phyloP scores from a whole-genome alignment of 176 grass and related monocot genomes.

The Raddia guianensis region DNA sequence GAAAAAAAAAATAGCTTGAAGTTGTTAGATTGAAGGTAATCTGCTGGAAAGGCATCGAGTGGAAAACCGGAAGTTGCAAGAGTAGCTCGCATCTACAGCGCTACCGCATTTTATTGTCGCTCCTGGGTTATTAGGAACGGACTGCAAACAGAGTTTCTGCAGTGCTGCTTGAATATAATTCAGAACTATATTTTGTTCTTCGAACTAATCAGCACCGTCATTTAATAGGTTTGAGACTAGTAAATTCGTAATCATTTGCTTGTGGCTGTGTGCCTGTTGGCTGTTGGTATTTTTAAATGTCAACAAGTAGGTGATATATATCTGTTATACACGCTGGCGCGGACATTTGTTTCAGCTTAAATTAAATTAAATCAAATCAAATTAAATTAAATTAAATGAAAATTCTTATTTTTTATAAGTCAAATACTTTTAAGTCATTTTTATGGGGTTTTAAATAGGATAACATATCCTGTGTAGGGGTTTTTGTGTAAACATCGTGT shows the following conservation, averaged over 20 bases:
- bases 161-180: conserved; percentile 4
- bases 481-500: too few species aligned
- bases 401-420: too few species aligned
- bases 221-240: neutral
- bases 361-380: too few species aligned
- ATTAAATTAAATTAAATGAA: too few species aligned
- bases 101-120: neutral
- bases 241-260: neutral
- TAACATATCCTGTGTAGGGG: too few species aligned
- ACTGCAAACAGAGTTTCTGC: neutral
- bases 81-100: neutral
- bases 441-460: too few species aligned
- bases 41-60: neutral
- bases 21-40: neutral
- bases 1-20: conserved; percentile 8
- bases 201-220: neutral
- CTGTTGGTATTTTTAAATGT: too few species aligned
- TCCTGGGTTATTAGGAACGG: neutral
- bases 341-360: too few species aligned
- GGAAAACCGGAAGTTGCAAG: neutral
- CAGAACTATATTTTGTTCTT: neutral
- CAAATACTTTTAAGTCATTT: too few species aligned
- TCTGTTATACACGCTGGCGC: too few species aligned
- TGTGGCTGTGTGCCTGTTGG: neutral
- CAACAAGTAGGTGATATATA: too few species aligned